Percentiles rank a stretch among this genome's conserved stretches.
Evolutionary conservation across 164 flowering plant species (phyloP).

Genomic region (Magnolia kwangsiensis): DNA sequence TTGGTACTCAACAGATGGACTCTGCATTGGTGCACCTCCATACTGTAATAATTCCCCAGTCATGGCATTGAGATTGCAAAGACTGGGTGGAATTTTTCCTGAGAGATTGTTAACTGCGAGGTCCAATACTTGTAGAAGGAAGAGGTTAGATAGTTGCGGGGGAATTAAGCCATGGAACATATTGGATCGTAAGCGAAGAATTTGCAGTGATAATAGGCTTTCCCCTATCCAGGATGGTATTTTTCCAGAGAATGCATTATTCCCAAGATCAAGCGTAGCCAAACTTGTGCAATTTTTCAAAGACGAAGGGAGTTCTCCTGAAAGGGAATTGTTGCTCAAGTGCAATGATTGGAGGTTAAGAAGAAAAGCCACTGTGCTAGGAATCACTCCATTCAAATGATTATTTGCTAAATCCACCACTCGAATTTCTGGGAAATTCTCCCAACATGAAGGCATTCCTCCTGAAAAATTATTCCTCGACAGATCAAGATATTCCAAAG

Average conservation of each 20-base stretch:
- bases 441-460: background rate
- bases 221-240: background rate
- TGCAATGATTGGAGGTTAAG: background rate
- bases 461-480: background rate
- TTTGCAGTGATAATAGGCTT: background rate
- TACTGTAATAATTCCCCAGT: no score
- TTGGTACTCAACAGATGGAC: background rate
- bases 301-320: background rate
- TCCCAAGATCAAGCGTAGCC: background rate
- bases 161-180: background rate
- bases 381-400: background rate
- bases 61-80: background rate
- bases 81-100: background rate
- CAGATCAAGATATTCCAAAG: background rate
- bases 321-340: background rate
- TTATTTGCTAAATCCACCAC: background rate
- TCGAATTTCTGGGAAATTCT: background rate
- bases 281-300: background rate
- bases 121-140: background rate
- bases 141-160: background rate
- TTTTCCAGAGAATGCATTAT: background rate
- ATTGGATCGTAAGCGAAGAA: background rate
- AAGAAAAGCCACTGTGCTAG: background rate
- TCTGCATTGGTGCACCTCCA: no score
- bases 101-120: background rate